Percentiles rank a stretch among this genome's conserved stretches.
Evolutionary conservation across 352 stramenopile species (phyloP).

Genomic region (Phytophthora agathidicida): DNA sequence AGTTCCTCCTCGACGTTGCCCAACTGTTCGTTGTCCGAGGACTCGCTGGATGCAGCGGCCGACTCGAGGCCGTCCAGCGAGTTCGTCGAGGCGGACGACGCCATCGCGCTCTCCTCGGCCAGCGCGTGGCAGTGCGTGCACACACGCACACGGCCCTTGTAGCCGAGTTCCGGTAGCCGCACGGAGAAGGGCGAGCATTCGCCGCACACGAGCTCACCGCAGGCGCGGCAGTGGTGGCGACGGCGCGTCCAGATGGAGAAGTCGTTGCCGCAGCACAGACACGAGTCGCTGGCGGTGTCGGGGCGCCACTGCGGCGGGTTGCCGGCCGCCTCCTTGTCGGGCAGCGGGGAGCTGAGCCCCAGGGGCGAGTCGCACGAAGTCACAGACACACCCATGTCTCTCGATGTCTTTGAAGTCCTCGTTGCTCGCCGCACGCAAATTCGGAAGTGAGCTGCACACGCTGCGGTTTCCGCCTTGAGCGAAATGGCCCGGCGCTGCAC

Average conservation of each 20-base stretch:
- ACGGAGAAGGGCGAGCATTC: conserved; percentile 71
- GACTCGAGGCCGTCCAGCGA: conserved; percentile 38
- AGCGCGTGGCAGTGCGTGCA: conserved; percentile 70
- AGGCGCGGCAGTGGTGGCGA: conserved; percentile 83
- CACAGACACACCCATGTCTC: conserved; percentile 31
- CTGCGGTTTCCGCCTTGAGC: no score
- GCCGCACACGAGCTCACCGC: conserved; percentile 76
- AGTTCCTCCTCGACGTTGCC: conserved; percentile 67
- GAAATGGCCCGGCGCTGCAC: conserved; percentile 1
- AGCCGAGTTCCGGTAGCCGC: conserved; percentile 66
- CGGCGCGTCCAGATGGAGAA: conserved; percentile 79
- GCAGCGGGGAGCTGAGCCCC: conserved; percentile 9
- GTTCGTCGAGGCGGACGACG: conserved; percentile 36
- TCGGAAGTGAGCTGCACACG: conserved; percentile 31
- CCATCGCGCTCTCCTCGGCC: conserved; percentile 30
- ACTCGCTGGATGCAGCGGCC: conserved; percentile 40
- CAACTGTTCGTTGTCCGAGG: conserved; percentile 58
- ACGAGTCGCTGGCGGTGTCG: conserved; percentile 74
- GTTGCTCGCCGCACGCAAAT: conserved; percentile 33
- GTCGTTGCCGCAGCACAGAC: conserved; percentile 64
- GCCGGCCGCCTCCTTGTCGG: conserved; percentile 6
- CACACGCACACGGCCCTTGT: conserved; percentile 72
- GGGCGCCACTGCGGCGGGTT: conserved; percentile 65
- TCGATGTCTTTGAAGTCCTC: conserved; percentile 17
- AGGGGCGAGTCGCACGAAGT: conserved; percentile 32